These are phyloP conservation scores for Monarda citriodora DNA, from an alignment of 305 asterid genomes.

Conservation along the genomic window DNA sequence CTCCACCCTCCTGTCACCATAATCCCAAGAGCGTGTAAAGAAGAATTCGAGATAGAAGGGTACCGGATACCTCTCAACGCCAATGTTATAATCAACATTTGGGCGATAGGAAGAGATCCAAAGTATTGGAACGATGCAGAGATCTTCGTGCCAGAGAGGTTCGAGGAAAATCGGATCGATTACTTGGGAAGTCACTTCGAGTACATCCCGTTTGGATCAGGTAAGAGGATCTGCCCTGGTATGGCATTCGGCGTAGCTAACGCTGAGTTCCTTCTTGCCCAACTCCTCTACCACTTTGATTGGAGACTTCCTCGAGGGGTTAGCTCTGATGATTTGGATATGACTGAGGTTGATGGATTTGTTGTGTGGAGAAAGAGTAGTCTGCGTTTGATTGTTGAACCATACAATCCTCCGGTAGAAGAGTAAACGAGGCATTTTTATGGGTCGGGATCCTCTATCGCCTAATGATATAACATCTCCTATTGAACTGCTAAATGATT, in stretches of 20 bases:
- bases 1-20: conserved; percentile 45
- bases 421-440: too few relatives aligned
- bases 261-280: conserved; percentile 22
- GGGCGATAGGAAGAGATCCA: conserved; percentile 39
- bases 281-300: conserved; percentile 27
- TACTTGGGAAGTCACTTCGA: conserved; percentile 29
- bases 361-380: conserved; percentile 20
- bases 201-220: conserved; percentile 27
- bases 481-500: too few relatives aligned
- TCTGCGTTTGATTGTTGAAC: conserved; percentile 21
- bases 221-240: conserved; percentile 32
- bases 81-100: conserved; percentile 33
- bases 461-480: too few relatives aligned
- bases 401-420: background rate
- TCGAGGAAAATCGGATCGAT: conserved; percentile 18
- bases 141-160: conserved; percentile 32
- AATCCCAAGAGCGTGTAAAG: conserved; percentile 34
- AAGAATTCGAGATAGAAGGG: conserved; percentile 25
- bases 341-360: conserved; percentile 26
- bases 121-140: conserved; percentile 29
- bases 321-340: conserved; percentile 17
- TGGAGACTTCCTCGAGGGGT: conserved; percentile 28
- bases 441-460: too few relatives aligned
- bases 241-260: conserved; percentile 26
- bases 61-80: conserved; percentile 29